Evolutionary conservation across 345 rosid species (phyloP).

Genomic region (Citrus reticulata): DNA sequence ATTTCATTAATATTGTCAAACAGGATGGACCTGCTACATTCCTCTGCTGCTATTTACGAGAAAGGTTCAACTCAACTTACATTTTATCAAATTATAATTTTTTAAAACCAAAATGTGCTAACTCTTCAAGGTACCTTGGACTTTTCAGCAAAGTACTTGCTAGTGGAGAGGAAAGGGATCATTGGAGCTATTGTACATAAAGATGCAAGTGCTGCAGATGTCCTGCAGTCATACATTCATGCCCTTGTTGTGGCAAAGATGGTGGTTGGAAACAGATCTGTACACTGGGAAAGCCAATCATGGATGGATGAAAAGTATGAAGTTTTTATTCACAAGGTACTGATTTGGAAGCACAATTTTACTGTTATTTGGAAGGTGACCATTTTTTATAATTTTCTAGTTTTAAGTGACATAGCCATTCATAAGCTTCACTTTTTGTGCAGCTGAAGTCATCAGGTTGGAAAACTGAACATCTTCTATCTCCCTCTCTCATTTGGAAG

Average conservation of each 20-base stretch:
- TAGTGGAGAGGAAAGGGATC: constrained; percentile 47
- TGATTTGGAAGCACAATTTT: background rate
- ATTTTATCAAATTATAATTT: background rate
- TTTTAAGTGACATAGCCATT: background rate
- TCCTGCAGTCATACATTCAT: constrained; percentile 71
- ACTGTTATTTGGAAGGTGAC: background rate
- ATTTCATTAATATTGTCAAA: constrained; percentile 19
- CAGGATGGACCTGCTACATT: constrained; percentile 45
- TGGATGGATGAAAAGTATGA: constrained; percentile 80
- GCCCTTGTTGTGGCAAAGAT: constrained; percentile 55
- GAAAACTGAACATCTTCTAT: constrained; percentile 79
- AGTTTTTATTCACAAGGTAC: constrained; percentile 63
- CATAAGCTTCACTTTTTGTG: constrained; percentile 6
- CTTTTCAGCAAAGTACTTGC: constrained; percentile 58
- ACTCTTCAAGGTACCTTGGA: constrained; percentile 11
- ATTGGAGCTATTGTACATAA: constrained; percentile 56
- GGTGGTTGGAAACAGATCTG: constrained; percentile 18
- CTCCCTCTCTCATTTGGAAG: constrained; percentile 70
- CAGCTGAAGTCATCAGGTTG: constrained; percentile 76
- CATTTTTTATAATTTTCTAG: background rate
- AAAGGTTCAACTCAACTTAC: constrained; percentile 35
- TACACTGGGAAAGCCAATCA: constrained; percentile 45
- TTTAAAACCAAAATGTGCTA: background rate
- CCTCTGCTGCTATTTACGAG: constrained; percentile 32
- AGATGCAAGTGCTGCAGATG: constrained; percentile 53